Base-by-base conservation (phyloP, 2,329 filamentous ascomycete genomes). In the Grosmannia serpens region DNA sequence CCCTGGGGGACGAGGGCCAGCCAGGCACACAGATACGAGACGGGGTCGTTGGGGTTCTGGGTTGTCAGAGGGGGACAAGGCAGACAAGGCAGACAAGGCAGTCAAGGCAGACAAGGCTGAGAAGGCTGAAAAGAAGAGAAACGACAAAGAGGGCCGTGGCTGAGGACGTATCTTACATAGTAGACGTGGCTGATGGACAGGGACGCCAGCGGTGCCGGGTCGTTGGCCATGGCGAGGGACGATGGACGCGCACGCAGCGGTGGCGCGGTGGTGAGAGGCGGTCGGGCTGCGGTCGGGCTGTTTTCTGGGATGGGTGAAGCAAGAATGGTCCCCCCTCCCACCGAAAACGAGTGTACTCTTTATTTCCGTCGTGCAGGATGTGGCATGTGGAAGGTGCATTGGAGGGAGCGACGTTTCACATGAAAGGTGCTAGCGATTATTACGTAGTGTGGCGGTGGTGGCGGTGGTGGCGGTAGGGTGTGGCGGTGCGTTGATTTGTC, bases 121-220 rank as follows among this genome's bases (percentile, higher is more conserved):
- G 22, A 9, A 10, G 9, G 33, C n/a, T 27, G 3, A 22, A 44
- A 10, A 11, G 9, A 35, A 15, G 15, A 56, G 29, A 47, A 20
- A 38, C 27, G 38, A 26, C 5, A 24, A 17, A 38, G 35, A 38
- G 33, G 33, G 13, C n/a, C n/a, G n/a, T n/a, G n/a, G n/a, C n/a
- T n/a, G 33, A 35, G 33, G 33, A 35, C 20, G 9, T 2, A 13
- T 72, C 83, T 68, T 75, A 95, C 91, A 79, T 97, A 97, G 76
- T 94, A 89, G 66, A 97, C 91, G 75, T 97, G 92, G 15, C 92
- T 97, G 65, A 99, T 76, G 56, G 92, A 96, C 61, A 99, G 81
- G 27, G 92, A 97, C 56, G 91, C 90, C 59, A 97, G 77, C 49
- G 88, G 84, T 44, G 69, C 68, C 27, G 70, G 63, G 62, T 71